Evolutionary conservation across 2,329 filamentous ascomycete genomes (phyloP).

Genomic region (Xylariomycetidae sp.): DNA sequence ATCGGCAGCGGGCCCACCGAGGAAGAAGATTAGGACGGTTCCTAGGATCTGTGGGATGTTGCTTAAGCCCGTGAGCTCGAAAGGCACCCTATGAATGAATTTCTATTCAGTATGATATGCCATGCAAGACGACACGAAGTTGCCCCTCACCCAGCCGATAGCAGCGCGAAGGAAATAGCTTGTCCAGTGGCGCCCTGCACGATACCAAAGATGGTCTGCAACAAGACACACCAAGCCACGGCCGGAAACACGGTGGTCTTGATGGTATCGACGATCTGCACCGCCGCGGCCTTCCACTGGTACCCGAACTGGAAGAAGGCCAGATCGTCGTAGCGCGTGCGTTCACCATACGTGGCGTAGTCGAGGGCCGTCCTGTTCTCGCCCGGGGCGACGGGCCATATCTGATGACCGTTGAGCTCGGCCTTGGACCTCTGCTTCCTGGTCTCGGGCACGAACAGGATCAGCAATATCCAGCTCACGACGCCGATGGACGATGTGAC

Average conservation of each 20-base stretch:
- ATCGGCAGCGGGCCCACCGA: slow-evolving; percentile 31
- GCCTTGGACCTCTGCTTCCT: slow-evolving; percentile 25
- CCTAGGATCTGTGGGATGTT: slow-evolving; percentile 13
- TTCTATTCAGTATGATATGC: slow-evolving; percentile 3
- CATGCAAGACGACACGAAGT: slow-evolving; percentile 19
- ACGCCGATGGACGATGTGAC: slow-evolving; percentile 26
- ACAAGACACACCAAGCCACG: slow-evolving; percentile 27
- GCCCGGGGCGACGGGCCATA: slow-evolving; percentile 20
- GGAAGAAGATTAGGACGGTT: slow-evolving; percentile 15
- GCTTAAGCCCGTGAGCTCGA: slow-evolving; percentile 10
- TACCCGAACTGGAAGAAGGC: slow-evolving; percentile 26
- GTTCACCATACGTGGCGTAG: slow-evolving; percentile 17
- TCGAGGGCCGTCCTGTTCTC: slow-evolving; percentile 24
- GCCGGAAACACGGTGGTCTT: slow-evolving; percentile 29
- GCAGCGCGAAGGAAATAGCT: slow-evolving; percentile 19
- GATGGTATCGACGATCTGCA: slow-evolving; percentile 23
- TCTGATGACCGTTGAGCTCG: slow-evolving; percentile 21
- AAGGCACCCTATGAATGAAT: slow-evolving; percentile 3
- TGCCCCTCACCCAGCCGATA: slow-evolving; percentile 25
- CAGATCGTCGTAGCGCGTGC: slow-evolving; percentile 27
- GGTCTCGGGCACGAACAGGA: slow-evolving; percentile 31
- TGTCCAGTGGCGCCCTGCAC: slow-evolving; percentile 23
- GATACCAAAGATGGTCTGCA: slow-evolving; percentile 25
- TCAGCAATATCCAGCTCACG: slow-evolving; percentile 28
- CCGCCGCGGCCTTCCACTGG: slow-evolving; percentile 20